These are phyloP conservation scores for Alternaria infectoria DNA, from an alignment of 2,329 filamentous ascomycete genomes.

Conservation along the genomic window DNA sequence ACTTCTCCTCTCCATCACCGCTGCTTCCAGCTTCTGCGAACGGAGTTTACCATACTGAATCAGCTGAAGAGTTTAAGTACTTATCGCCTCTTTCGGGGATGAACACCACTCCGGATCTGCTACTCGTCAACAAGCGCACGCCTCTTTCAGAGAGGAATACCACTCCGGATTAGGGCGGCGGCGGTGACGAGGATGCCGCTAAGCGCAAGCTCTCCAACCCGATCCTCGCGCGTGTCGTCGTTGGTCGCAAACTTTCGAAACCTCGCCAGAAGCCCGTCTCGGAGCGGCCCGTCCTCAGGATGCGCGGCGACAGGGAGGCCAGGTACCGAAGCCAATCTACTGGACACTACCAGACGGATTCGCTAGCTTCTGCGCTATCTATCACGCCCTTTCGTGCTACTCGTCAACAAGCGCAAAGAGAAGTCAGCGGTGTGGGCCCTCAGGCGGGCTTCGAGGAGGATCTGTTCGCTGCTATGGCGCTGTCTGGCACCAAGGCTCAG, in stretches of 20 bases:
- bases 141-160: neutral
- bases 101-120: neutral
- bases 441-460: constrained; percentile 23
- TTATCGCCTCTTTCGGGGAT: neutral
- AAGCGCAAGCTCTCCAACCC: constrained; percentile 24
- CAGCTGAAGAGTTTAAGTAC: neutral
- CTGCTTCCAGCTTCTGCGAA: neutral
- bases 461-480: constrained; percentile 10
- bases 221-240: too few relatives aligned
- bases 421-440: constrained; percentile 5
- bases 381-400: neutral
- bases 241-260: neutral
- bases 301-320: neutral
- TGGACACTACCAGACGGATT: neutral
- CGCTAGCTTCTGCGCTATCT: neutral
- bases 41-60: neutral
- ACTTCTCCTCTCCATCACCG: constrained; percentile 5
- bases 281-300: neutral
- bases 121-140: neutral
- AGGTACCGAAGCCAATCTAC: neutral
- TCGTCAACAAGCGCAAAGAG: neutral
- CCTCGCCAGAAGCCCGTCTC: neutral
- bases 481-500: neutral
- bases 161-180: neutral
- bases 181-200: constrained; percentile 17